Base-by-base conservation (phyloP, 495 filamentous ascomycete species). In the Aspergillus bertholletiae region DNA sequence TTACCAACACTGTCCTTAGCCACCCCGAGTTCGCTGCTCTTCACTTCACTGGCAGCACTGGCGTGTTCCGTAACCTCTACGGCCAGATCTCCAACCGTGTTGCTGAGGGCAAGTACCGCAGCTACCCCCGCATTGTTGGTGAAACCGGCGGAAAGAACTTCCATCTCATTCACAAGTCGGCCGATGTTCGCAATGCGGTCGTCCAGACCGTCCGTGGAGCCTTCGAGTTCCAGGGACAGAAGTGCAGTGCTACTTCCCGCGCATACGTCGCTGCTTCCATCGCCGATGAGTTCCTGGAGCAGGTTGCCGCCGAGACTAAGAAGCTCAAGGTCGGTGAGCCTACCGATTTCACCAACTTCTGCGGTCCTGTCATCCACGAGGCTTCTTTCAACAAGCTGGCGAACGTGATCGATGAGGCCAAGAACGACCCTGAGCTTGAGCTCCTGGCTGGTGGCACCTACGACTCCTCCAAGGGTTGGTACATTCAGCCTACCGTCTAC, bases 101-200 rank as follows among this genome's bases (percentile, higher is more conserved):
- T 41, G 84, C 83, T 8, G 84, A 87, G 63, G 85, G 82, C 54
- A 82, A 82, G 46, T 94, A 91, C 73, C 77, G 79, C 57, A 80
- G 81, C 59, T 94, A 92, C 71, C 89, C 89, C 17, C 84, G 89
- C 56, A 88, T 93, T 46, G 88, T 93, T 12, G 89, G 88, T 51
- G 89, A 94, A 77, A 92, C 89, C 2, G 88, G 89, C 57, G 89
- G 89, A 57, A 93, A 93, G 83, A 93, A 93, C 75, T 93, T 92
- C 80, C 89, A 92, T 71, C 70, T 93, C 51, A 68, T 93, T 22
- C 88, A 92, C 72, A 69, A 78, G 49, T 87, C 84, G 1, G 89
- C 89, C 28, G 85, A 92, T 63, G 57, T 92, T 24, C 79, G 80
- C 45, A 91, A 92, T 61, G 89, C 89, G 35, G 87, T 81, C 13